Evolutionary conservation across 495 filamentous ascomycete species (phyloP).

Genomic region (Aspergillus coremiiformis): DNA sequence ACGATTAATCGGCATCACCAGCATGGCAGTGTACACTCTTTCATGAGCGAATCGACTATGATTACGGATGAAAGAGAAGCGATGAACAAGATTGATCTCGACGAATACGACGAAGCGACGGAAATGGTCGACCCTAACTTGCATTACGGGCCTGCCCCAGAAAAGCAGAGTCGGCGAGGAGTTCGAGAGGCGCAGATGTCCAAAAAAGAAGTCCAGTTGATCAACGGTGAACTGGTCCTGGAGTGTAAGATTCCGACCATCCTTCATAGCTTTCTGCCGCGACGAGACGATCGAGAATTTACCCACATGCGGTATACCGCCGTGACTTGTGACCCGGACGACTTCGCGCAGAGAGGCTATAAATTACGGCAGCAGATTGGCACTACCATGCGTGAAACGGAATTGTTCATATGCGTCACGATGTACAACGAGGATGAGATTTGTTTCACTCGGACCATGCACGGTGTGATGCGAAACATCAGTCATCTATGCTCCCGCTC

Average conservation of each 20-base stretch:
- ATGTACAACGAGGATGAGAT: conserved; percentile 99
- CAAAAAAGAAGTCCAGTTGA: conserved; percentile 88
- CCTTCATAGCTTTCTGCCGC: conserved; percentile 86
- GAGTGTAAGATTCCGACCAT: conserved; percentile 99
- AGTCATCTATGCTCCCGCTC: conserved; percentile 88
- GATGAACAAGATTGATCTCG: conserved; percentile 36
- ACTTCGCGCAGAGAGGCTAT: conserved; percentile 82
- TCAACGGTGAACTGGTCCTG: conserved; percentile 94
- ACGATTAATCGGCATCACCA: conserved; percentile 32
- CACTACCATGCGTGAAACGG: conserved; percentile 81
- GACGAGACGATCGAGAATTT: conserved; percentile 89
- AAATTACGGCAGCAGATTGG: conserved; percentile 94
- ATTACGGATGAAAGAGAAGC: conserved; percentile 49
- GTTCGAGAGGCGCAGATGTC: conserved; percentile 78
- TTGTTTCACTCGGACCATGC: conserved; percentile 95
- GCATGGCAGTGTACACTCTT: conserved; percentile 48
- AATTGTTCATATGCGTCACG: conserved; percentile 94
- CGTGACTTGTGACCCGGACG: conserved; percentile 97
- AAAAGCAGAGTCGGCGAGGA: conserved; percentile 77
- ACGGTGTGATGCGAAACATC: conserved; percentile 97
- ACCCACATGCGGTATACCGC: conserved; percentile 99
- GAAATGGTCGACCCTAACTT: conserved; percentile 37
- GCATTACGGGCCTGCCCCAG: conserved; percentile 83
- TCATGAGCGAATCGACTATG: conserved; percentile 58
- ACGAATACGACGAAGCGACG: conserved; percentile 38